phyloP scores from a whole-genome alignment of 2,329 filamentous ascomycete genomes.

The Geoglossum cookeanum region DNA sequence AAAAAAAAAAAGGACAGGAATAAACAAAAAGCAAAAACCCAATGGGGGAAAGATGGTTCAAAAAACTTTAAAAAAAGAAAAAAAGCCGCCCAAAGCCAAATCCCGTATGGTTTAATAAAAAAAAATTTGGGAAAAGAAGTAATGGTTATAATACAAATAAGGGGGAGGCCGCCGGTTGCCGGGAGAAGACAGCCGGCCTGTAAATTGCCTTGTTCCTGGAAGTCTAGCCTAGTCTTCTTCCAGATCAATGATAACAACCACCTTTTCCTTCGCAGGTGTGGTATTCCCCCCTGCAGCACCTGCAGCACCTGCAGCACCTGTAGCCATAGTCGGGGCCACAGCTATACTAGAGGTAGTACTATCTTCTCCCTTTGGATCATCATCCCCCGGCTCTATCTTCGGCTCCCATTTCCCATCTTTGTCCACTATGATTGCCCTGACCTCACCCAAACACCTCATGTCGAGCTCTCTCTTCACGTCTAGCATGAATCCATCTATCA shows the following conservation, averaged over 20 bases:
- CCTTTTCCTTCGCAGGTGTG: background rate
- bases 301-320: background rate
- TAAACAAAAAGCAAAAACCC: no score
- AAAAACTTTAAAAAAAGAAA: no score
- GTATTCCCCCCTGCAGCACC: no score
- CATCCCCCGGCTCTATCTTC: conserved; percentile 19
- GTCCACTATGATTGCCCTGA: conserved; percentile 42
- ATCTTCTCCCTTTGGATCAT: background rate
- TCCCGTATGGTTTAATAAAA: no score
- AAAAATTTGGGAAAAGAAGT: no score
- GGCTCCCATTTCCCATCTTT: conserved; percentile 46
- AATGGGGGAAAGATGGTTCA: no score
- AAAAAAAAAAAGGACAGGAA: no score
- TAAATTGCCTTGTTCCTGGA: no score
- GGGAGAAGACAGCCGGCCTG: no score
- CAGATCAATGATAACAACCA: background rate
- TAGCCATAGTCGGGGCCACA: background rate
- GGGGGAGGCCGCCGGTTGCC: no score
- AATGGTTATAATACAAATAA: no score
- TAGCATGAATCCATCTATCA: conserved; percentile 55
- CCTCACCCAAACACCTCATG: conserved; percentile 27
- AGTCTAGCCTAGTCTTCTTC: background rate
- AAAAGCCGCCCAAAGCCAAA: no score
- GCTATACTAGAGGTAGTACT: background rate
- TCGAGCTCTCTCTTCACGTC: conserved; percentile 39